These are phyloP conservation scores for Elongisporangium anandrum DNA, from an alignment of 352 stramenopile species.

Conservation along the genomic window DNA sequence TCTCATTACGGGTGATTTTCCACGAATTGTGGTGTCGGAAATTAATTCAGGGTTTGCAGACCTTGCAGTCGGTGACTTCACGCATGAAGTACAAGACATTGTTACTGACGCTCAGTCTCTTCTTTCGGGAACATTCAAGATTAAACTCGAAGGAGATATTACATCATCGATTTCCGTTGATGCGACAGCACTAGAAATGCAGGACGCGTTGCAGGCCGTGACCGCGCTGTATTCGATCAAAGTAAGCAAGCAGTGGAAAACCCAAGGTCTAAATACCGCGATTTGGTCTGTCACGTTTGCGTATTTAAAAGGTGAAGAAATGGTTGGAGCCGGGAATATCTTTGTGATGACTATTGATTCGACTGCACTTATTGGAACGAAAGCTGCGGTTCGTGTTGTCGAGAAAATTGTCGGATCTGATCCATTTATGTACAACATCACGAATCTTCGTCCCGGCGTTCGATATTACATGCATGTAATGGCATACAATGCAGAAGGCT, in stretches of 20 bases:
- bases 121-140: slow-evolving; percentile 79
- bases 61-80: slow-evolving; percentile 91
- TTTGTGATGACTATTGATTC: slow-evolving; percentile 65
- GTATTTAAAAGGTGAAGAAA: slow-evolving; percentile 88
- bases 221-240: slow-evolving; percentile 86
- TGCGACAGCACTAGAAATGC: slow-evolving; percentile 84
- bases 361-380: slow-evolving; percentile 55
- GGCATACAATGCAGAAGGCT: slow-evolving; percentile 73
- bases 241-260: slow-evolving; percentile 41
- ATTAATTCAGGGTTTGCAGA: slow-evolving; percentile 74
- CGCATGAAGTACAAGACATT: slow-evolving; percentile 92
- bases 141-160: slow-evolving; percentile 88
- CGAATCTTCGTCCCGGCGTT: slow-evolving; percentile 37
- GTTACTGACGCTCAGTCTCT: slow-evolving; percentile 47
- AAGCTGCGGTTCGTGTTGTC: slow-evolving; percentile 49
- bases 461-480: slow-evolving; percentile 80
- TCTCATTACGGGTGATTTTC: slow-evolving; percentile 86
- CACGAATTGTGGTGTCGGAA: slow-evolving; percentile 78
- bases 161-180: slow-evolving; percentile 68
- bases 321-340: slow-evolving; percentile 90
- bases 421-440: slow-evolving; percentile 73
- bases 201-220: slow-evolving; percentile 63
- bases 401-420: slow-evolving; percentile 91
- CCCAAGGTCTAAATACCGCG: slow-evolving; percentile 43
- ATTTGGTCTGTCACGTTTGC: slow-evolving; percentile 94